Evolutionary conservation across 139 green algal species (phyloP).

Genomic region (Gonium pectorale): DNA sequence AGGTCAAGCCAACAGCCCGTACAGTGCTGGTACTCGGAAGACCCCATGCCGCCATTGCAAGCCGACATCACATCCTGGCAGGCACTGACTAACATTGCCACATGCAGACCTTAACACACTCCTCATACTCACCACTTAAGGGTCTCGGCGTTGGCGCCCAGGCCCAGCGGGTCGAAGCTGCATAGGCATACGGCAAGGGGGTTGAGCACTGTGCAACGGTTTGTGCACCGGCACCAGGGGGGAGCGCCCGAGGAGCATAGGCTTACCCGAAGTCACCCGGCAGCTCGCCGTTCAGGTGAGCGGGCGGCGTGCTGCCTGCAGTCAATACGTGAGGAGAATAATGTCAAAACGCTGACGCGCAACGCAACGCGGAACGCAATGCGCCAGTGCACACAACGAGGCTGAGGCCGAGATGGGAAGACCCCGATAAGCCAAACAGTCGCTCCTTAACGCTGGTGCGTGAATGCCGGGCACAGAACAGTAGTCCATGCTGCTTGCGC

Average conservation of each 20-base stretch:
- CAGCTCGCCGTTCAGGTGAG: constrained; percentile 65
- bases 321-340: not conserved
- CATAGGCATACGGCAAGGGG: not conserved
- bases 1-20: not conserved
- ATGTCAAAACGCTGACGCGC: too few species aligned
- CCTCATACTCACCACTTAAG: constrained; percentile 70
- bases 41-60: too few species aligned
- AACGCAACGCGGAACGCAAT: too few species aligned
- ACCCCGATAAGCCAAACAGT: not conserved
- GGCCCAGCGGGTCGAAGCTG: constrained; percentile 83
- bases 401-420: not conserved
- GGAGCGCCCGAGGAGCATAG: not conserved
- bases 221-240: not conserved
- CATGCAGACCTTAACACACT: too few species aligned
- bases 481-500: too few species aligned
- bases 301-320: constrained; percentile 56
- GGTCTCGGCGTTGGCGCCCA: constrained; percentile 71
- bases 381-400: not conserved
- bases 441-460: not conserved
- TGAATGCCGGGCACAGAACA: too few species aligned
- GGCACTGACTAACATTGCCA: too few species aligned
- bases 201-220: not conserved
- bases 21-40: too few species aligned
- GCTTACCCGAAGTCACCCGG: constrained; percentile 51
- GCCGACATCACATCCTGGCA: too few species aligned